Evolutionary conservation across 1,284 basidiomycete species (phyloP), one percentile per base, ranked within the genome.

Genomic region (Cerrena zonata): DNA sequence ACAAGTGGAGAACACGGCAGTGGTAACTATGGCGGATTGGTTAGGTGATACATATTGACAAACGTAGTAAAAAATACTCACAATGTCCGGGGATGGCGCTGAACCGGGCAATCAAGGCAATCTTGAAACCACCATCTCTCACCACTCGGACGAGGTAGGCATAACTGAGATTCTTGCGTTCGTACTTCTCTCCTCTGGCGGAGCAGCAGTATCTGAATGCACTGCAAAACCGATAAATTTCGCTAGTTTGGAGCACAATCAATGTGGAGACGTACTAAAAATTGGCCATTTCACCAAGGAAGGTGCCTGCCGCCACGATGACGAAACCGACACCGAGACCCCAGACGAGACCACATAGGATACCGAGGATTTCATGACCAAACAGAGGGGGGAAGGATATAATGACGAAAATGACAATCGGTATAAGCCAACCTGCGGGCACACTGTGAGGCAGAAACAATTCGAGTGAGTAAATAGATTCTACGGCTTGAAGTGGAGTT

Each of bases 21-120:
- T 88, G 0, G 82, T 82, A 60, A 84, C 71, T 73, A 50, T 5
- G 13, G 23, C 13, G 46, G 21, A 30, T n/a, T 18, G 23, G 18
- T 30, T 24, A 21, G 5, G 34, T 21, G 1, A 24, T 23, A 10
- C 12, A 43, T 45, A 27, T 23, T 18, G 19, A n/a, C 26, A 43
- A 23, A 36, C 52, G 39, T 45, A 7, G 22, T 25, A 45, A 45
- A 37, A 18, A 12, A 46, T 26, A 70, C 78, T 38, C 60, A 82
- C 81, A 84, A 56, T 84, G 83, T 24, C 87, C 87, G 0, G 90
- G 90, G 47, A 91, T 89, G n/a, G 86, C 87, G 56, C 83, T 87
- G 50, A 89, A 71, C 24, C 89, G 77, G 5, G 82, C 84, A 40
- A 88, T 76, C 24, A 90, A 73, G 1, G 86, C 83, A 58, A 91